Base-by-base conservation (phyloP, 495 filamentous ascomycete species). In the Annulohypoxylon maeteangense region DNA sequence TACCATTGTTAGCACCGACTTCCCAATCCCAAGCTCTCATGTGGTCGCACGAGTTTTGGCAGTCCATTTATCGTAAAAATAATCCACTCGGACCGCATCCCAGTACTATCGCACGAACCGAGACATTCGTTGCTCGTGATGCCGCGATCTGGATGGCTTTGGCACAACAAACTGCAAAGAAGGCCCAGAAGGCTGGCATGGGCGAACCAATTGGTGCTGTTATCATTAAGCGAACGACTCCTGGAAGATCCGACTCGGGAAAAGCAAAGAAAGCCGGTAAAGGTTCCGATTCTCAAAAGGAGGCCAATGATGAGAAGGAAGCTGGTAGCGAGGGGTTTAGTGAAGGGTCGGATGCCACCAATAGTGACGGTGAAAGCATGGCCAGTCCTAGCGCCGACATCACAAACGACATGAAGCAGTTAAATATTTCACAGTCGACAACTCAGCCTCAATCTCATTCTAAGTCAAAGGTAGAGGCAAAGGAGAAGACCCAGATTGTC, bases 11-110 rank as follows among this genome's bases (percentile, higher is more conserved):
- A 11, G 86, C 93, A 25, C 94, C 95, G 0, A 90, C 90, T 22
- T 94, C 90, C 18, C 78, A 85, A 20, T 77, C 87, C 10, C 92
- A 97, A 81, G 93, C 95, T 4, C 84, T 88, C 7, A 78, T 84
- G 77, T 97, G 93, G 93, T 89, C 87, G 31, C 81, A 86, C 25
- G 84, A 86, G 27, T 91, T 93, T 76, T 99, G 95, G 95, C 96
- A 95, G 0, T 89, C 91, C 4, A 84, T 93, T 7, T 98, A 96
- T 82, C 93, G 94, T 62, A 90, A 90, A 74, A 90, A 87, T 65
- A 93, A 94, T 75, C 88, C 93, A 32, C 86, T 93, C 75, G 88
- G 93, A 53, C 85, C 93, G 68, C 89, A 93, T 78, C 87, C 90
- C 60, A 82, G 85, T 42, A 87, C 86, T 64, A 85, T 88, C n/a